Base-by-base conservation (phyloP, 2,329 filamentous ascomycete genomes). In the Pleurostoma richardsiae region DNA sequence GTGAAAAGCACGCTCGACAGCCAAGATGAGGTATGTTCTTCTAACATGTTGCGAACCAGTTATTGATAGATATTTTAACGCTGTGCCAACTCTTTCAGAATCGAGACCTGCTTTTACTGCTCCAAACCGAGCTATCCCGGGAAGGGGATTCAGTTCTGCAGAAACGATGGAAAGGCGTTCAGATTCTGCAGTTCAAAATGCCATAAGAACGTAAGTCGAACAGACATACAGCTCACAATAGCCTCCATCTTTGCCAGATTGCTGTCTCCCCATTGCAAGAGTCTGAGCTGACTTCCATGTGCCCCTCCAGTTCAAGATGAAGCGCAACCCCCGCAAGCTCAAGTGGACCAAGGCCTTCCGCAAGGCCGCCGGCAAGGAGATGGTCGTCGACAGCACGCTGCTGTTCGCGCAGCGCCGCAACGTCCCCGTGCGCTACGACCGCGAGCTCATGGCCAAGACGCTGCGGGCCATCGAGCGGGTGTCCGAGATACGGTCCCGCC, bases 261-360 rank as follows among this genome's bases (percentile, higher is more conserved):
- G 19, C 19, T 19, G 19, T 19, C 19, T 19, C 19, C 19, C 19
- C 19, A 19, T 19, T 19, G 19, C 19, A 19, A 19, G 19, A 19
- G 19, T 19, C 19, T 19, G 19, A 19, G 19, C 19, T 19, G 19
- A 19, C 19, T 19, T 19, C 19, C 19, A 19, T 19, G 19, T 19
- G 19, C 19, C 19, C 19, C 19, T 19, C 19, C 19, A 19, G 43
- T 95, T 95, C 82, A 94, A 95, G 73, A 95, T 95, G 89, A 96
- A 95, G 85, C 83, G 91, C 55, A 95, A 96, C 71, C 90, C 90
- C 28, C 83, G 90, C 64, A 95, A 95, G 69, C 80, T 96, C 54
- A 90, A 89, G 68, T 96, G 91, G 91, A 95, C 90, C 51, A 95
- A 95, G 76, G 82, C 87, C 46, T 92, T 91, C 79, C 86, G 90